Evolutionary conservation across 129 eudicot genomes (phyloP).

Genomic region (Flaveria brownii): DNA sequence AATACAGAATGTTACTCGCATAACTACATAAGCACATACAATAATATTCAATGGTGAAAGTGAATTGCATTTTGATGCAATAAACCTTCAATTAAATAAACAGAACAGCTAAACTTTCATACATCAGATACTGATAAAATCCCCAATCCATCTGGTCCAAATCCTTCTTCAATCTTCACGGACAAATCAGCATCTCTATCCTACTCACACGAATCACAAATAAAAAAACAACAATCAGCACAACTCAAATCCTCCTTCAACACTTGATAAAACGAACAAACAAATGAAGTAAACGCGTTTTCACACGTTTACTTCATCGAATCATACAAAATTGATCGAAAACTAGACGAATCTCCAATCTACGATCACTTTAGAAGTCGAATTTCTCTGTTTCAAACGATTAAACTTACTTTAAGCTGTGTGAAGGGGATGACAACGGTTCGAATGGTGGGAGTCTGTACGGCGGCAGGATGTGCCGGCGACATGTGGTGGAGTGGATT

Average conservation of each 20-base stretch:
- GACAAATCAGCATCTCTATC: constrained; percentile 75
- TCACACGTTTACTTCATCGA: neutral
- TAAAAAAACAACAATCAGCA: constrained; percentile 16
- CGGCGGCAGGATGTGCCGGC: constrained; percentile 30
- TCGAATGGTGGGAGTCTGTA: constrained; percentile 42
- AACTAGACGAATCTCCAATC: neutral
- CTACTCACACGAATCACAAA: constrained; percentile 36
- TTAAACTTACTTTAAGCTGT: constrained; percentile 48
- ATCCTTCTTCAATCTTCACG: constrained; percentile 70
- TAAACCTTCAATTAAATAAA: neutral
- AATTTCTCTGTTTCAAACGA: neutral
- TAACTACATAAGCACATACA: neutral
- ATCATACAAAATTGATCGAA: neutral
- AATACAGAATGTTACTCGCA: neutral
- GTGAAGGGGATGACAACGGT: constrained; percentile 56
- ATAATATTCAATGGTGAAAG: neutral
- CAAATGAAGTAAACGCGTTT: neutral
- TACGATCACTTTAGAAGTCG: neutral
- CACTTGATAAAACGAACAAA: neutral
- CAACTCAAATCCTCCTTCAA: too few relatives aligned
- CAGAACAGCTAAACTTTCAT: constrained; percentile 19
- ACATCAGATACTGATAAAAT: constrained; percentile 74
- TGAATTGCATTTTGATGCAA: neutral
- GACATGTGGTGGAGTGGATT: constrained; percentile 17
- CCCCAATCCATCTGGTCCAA: constrained; percentile 88